Conservation (phyloP, 2,329 filamentous ascomycete genomes). For the Diaporthe aspalathi region DNA sequence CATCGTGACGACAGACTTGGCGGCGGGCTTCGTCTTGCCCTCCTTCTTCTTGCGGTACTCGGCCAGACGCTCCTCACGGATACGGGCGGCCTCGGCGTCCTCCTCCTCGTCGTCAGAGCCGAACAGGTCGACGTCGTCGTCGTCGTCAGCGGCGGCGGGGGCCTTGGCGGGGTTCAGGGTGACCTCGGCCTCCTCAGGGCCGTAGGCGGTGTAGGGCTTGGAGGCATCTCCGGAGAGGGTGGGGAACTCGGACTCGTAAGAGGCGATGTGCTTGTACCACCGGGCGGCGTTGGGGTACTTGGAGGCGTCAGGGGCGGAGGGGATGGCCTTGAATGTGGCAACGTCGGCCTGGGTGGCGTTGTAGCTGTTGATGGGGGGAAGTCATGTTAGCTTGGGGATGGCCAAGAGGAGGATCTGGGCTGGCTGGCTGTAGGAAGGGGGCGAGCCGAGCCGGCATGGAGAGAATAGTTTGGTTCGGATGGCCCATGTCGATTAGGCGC, state of each 20-base stretch:
- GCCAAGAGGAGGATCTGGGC: neutral
- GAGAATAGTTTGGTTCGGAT: conserved; percentile 4
- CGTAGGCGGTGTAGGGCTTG: conserved; percentile 90
- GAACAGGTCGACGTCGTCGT: conserved; percentile 93
- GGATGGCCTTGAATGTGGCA: conserved; percentile 91
- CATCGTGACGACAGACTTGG: conserved; percentile 95
- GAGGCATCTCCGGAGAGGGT: conserved; percentile 90
- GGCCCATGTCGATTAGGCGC: conserved; percentile 79
- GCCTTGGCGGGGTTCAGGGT: conserved; percentile 89
- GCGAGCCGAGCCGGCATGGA: neutral
- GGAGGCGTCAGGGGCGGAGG: conserved; percentile 77
- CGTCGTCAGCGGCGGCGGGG: conserved; percentile 75
- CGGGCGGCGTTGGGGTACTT: conserved; percentile 95
- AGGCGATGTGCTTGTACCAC: conserved; percentile 99
- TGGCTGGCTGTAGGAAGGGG: too few species aligned
- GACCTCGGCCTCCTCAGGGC: conserved; percentile 82
- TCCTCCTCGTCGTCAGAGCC: conserved; percentile 94
- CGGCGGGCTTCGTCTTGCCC: conserved; percentile 87
- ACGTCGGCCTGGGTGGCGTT: conserved; percentile 94
- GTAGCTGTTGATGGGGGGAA: conserved; percentile 51
- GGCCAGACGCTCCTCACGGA: conserved; percentile 89
- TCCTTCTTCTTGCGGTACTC: conserved; percentile 99
- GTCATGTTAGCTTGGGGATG: conserved; percentile 16
- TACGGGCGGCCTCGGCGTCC: conserved; percentile 83
- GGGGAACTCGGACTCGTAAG: conserved; percentile 92